A percentile compares a stretch with the other conserved stretches of the same genome.
phyloP scores from a whole-genome alignment of 139 green algal species.

The Nannochloris sp. region DNA sequence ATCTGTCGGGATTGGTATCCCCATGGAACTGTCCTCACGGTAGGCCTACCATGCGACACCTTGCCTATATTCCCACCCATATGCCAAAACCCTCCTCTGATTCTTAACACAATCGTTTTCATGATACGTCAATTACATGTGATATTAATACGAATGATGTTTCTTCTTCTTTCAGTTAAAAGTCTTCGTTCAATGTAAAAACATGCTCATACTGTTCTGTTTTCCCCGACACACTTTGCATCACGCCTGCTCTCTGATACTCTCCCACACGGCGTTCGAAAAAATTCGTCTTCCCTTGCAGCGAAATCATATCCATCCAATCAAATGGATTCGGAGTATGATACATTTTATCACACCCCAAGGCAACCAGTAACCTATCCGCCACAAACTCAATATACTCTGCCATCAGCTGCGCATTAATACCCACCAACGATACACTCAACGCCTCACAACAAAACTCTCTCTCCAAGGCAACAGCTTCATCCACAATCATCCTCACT shows the following conservation, averaged over 20 bases:
- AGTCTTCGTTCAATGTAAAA: conserved; percentile 7
- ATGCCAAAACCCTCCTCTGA: too few species aligned
- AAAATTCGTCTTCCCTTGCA: conserved; percentile 81
- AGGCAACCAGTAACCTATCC: conserved; percentile 52
- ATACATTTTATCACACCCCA: conserved; percentile 55
- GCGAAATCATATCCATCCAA: conserved; percentile 82
- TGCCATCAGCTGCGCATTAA: conserved; percentile 62
- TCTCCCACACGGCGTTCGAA: conserved; percentile 78
- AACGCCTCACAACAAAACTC: conserved; percentile 62
- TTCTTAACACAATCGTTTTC: too few species aligned
- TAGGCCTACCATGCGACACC: conserved; percentile 91
- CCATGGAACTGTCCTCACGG: conserved; percentile 98
- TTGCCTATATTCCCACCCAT: conserved; percentile 48
- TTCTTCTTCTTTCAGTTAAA: background rate
- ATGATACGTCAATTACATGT: background rate
- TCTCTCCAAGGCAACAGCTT: conserved; percentile 59
- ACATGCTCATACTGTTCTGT: conserved; percentile 4
- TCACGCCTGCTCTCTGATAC: conserved; percentile 73
- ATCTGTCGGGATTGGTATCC: conserved; percentile 61
- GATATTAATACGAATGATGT: background rate
- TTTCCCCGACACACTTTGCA: conserved; percentile 33
- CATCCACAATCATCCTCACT: conserved; percentile 45
- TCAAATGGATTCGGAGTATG: conserved; percentile 69
- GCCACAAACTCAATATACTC: conserved; percentile 73
- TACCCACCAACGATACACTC: conserved; percentile 51